Evolutionary conservation across 2,329 filamentous ascomycete species (phyloP), one percentile per base, ranked within the genome.

Genomic region (Phialemonium atrogriseum): DNA sequence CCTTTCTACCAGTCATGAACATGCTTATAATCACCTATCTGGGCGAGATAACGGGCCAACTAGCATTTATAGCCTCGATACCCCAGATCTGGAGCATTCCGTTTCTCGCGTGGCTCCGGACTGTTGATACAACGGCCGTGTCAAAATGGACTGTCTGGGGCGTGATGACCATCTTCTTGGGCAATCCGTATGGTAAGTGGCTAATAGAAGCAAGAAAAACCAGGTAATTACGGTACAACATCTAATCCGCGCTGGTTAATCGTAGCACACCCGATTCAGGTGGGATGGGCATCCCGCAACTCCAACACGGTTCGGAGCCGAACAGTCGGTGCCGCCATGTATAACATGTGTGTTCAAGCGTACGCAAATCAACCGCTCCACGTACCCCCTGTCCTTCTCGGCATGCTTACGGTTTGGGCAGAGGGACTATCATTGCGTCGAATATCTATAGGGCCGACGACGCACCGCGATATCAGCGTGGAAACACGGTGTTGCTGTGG

Each of bases 201-300:
- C n/a, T n/a, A n/a, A n/a, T n/a, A n/a, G n/a, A n/a, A n/a, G n/a
- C n/a, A n/a, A 13, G 14, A 16, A 25, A 32, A 7, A 44, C 49
- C 37, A 39, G 44, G 8, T 54, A 50, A 18, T 38, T 49, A 3
- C 67, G 62, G 64, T 45, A 49, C 1, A 58, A 56, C 0, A 67
- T 59, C 10, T 7, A 33, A 25, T 24, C 12, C 35, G 55, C 52
- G 1, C 39, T 65, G 0, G 53, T 60, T 3, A 61, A 53, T n/a
- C n/a, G n/a, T n/a, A 47, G 46, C 54, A 1, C 68, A 77, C 43
- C 66, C 70, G 0, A 66, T 76, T 13, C 56, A 72, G 23, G 73
- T 76, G 1, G 72, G 68, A 0, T 68, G 72, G 52, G 70, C 65
- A 0, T 71, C 67, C 2, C 62, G 70, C 27, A 79, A 78, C 41